Base-by-base conservation (phyloP, 805 yeast species). In the Ogataea pini region DNA sequence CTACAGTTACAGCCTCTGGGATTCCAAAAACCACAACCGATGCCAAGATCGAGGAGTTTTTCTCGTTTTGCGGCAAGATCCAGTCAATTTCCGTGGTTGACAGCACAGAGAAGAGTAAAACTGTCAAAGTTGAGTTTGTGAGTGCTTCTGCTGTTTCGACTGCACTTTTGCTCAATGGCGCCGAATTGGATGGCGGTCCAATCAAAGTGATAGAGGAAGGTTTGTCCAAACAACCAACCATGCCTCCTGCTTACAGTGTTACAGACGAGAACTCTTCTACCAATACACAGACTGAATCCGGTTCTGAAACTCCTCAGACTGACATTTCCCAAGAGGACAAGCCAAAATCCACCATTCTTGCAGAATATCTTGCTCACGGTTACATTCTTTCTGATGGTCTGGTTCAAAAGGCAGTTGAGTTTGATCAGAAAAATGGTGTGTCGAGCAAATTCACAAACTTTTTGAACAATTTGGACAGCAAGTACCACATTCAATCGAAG, bases 331-430 rank as follows among this genome's bases (percentile, higher is more conserved):
- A 86, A 68, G 95, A 87, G 60, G 80, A 79, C 51, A 86, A 86
- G 70, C 95, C 95, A 48, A 85, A 85, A 61, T 67, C 82, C 47
- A 80, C 89, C 16, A 81, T 87, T 50, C 71, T 86, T 69, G 92
- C 94, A 1, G 92, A 86, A 66, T 78, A 84, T 58, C 71, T 86
- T 50, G 75, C 89, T 27, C 78, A 81, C n/a, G 95, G 95, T 4
- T 86, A 87, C 62, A 77, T 73, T 16, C 65, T 86, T 37, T 75
- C 83, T 40, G 94, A 87, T 64, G 68, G 73, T 43, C 68, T 85
- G 42, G 71, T 86, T 37, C 73, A 77, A 48, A 76, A 76, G 60
- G 86, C 89, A 18, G 72, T 84, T 44, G 79, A 74, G 16, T 72
- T 83, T 52, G 94, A 87, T 65, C 72, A 81, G 54, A 71, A 82